Conservation (phyloP, 108 stramenopile genomes). For the Chaetoceros muelleri region DNA sequence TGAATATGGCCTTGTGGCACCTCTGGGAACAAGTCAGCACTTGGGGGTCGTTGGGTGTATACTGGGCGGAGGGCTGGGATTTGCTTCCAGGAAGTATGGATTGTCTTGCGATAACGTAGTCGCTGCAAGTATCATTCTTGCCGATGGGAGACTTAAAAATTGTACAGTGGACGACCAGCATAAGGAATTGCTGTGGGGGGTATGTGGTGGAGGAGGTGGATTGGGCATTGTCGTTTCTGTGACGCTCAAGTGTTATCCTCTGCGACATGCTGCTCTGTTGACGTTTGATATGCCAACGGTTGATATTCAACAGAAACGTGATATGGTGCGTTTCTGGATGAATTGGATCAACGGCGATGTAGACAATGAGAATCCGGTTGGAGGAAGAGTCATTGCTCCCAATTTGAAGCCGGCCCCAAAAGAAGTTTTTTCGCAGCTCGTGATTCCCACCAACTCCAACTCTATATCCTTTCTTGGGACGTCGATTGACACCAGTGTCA, state of each 20-base stretch:
- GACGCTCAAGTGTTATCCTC: constrained; percentile 3
- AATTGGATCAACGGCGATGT: constrained; percentile 5
- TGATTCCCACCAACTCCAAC: background rate
- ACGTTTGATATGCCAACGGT: constrained; percentile 1
- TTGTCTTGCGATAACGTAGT: constrained; percentile 2
- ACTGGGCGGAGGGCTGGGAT: constrained; percentile 6
- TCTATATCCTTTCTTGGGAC: background rate
- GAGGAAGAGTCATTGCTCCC: background rate
- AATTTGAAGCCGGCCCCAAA: background rate
- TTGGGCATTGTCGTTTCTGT: constrained; percentile 3
- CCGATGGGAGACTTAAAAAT: constrained; percentile 2
- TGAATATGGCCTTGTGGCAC: background rate
- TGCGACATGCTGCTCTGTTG: constrained; percentile 5
- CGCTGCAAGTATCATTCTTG: constrained; percentile 2
- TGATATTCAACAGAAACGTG: background rate
- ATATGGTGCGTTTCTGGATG: background rate
- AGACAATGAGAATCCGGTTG: background rate
- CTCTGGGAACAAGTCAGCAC: background rate
- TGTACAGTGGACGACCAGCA: background rate
- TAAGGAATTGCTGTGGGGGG: constrained; percentile 1
- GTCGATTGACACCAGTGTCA: background rate
- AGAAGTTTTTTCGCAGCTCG: background rate
- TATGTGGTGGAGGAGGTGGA: constrained; percentile 10
- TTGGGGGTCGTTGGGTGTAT: constrained; percentile 4
- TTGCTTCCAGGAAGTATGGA: constrained; percentile 6